These are phyloP conservation scores for Bolboschoenus planiculmis DNA, from an alignment of 176 grass and related monocot genomes.

Conservation along the genomic window DNA sequence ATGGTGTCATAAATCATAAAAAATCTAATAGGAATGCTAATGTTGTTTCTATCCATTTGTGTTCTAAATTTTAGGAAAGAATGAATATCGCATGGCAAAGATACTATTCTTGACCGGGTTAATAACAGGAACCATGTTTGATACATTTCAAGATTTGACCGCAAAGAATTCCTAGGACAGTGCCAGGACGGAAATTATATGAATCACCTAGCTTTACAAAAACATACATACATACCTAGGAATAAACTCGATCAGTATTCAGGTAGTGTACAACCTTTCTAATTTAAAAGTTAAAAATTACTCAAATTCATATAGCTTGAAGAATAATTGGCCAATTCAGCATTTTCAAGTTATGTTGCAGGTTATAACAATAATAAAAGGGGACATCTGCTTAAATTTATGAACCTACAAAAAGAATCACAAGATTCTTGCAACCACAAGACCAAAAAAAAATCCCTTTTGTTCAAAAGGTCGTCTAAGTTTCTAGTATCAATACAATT, in stretches of 20 bases:
- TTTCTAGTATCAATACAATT: background rate
- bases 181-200: background rate
- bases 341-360: background rate
- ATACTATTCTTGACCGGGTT: background rate
- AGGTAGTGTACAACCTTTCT: background rate
- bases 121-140: background rate
- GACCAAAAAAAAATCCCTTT: too few relatives aligned
- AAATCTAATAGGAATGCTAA: background rate
- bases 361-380: background rate
- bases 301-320: background rate
- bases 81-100: background rate
- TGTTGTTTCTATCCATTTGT: background rate
- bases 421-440: background rate
- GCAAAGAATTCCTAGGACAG: background rate
- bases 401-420: background rate
- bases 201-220: background rate
- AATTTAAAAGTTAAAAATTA: background rate
- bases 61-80: background rate
- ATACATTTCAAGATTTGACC: background rate
- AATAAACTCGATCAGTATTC: background rate
- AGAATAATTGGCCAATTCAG: background rate
- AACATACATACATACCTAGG: background rate
- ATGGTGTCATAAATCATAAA: background rate
- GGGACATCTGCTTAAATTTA: background rate
- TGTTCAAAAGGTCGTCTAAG: background rate